Conservation (phyloP, 176 grass and related monocot genomes). For the Juncus inflexus region DNA sequence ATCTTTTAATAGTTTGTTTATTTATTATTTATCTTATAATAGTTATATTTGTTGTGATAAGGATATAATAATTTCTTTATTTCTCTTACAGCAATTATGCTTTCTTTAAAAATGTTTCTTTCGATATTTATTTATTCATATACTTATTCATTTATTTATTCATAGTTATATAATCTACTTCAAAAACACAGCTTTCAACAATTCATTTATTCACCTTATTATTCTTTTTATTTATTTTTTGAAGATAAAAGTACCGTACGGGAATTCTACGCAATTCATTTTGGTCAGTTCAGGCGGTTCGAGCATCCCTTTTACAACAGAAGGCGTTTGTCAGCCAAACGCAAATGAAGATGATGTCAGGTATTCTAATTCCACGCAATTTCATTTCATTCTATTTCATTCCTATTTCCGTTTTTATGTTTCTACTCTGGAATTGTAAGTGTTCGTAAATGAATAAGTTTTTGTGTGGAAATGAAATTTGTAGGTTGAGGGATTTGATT, state of each 20-base stretch:
- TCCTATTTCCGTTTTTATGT: too few relatives aligned
- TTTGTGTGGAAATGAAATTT: constrained; percentile 4
- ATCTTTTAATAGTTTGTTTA: too few relatives aligned
- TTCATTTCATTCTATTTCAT: too few relatives aligned
- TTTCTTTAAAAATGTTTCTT: background rate
- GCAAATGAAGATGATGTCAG: constrained; percentile 51
- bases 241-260: constrained; percentile 85
- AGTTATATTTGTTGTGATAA: too few relatives aligned
- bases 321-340: constrained; percentile 36
- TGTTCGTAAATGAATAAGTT: too few relatives aligned
- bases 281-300: constrained; percentile 47
- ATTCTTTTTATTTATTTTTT: constrained; percentile 25
- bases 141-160: constrained; percentile 16
- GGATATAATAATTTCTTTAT: background rate
- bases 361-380: constrained; percentile 19
- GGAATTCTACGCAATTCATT: constrained; percentile 75
- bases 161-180: background rate
- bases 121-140: constrained; percentile 23
- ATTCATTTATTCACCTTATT: constrained; percentile 13
- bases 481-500: constrained; percentile 82
- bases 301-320: constrained; percentile 66
- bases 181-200: background rate
- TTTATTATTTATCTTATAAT: too few relatives aligned
- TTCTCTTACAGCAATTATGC: constrained; percentile 1
- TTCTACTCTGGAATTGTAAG: too few relatives aligned